These are phyloP conservation scores for Spongospora subterranea DNA, from an alignment of 208 protist genomes.

Conservation along the genomic window DNA sequence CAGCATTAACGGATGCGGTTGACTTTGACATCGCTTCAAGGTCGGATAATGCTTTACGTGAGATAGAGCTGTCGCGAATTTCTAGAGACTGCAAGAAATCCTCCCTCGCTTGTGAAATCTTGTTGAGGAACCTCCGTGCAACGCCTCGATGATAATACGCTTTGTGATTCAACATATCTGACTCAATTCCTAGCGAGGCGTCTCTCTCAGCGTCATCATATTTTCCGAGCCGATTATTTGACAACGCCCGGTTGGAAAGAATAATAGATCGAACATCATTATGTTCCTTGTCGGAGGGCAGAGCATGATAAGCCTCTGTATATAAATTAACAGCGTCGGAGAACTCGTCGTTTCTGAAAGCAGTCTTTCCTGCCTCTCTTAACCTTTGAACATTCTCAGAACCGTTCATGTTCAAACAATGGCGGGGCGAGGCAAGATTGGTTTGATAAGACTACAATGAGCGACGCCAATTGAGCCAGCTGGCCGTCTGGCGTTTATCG, in stretches of 20 bases:
- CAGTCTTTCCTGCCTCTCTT: not conserved
- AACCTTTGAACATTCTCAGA: not conserved
- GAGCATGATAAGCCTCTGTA: not conserved
- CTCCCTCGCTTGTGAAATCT: not conserved
- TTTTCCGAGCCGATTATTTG: not conserved
- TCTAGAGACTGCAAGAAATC: not conserved
- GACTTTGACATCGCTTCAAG: not conserved
- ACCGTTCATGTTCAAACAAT: no score
- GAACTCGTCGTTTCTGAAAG: conserved; percentile 30
- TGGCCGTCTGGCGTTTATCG: no score
- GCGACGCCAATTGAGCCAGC: no score
- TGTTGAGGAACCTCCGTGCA: not conserved
- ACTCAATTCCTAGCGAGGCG: not conserved
- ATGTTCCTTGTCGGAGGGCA: not conserved
- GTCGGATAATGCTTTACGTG: not conserved
- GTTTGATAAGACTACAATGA: no score
- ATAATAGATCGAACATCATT: not conserved
- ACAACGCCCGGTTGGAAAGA: not conserved
- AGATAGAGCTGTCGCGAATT: not conserved
- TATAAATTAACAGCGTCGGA: not conserved
- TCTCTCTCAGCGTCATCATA: not conserved
- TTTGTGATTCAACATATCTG: not conserved
- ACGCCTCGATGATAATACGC: not conserved
- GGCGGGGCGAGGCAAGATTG: no score
- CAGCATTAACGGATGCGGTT: not conserved